Percentiles rank a stretch among this genome's conserved stretches.
Evolutionary conservation across 805 yeast genomes (phyloP).

Genomic region (Kodamaea nitidulidarum): DNA sequence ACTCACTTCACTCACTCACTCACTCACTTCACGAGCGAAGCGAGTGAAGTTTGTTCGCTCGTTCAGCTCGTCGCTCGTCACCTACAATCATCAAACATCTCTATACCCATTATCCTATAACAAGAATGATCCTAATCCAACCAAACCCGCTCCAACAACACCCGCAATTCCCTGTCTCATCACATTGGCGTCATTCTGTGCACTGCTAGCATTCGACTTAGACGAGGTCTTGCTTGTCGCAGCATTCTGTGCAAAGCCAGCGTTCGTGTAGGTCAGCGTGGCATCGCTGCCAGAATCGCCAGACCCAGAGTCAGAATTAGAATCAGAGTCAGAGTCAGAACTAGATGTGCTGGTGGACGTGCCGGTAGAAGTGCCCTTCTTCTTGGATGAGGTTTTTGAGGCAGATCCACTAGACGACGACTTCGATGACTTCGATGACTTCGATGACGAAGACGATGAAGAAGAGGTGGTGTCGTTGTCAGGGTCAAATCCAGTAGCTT

Average conservation of each 20-base stretch:
- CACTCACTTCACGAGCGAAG: too few species aligned
- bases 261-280: constrained; percentile 1
- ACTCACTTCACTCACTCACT: too few species aligned
- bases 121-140: constrained; percentile 20
- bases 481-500: constrained; percentile 65
- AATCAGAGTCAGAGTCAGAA: constrained; percentile 7
- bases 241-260: constrained; percentile 6
- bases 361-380: constrained; percentile 5
- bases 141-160: constrained; percentile 15
- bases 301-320: constrained; percentile 3
- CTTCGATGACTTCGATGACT: constrained; percentile 15
- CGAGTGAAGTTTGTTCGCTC: too few species aligned
- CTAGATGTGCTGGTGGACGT: constrained; percentile 7
- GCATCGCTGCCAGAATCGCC: neutral
- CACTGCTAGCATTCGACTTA: too few species aligned
- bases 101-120: too few species aligned
- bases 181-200: neutral
- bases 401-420: constrained; percentile 11
- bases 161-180: constrained; percentile 15
- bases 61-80: too few species aligned
- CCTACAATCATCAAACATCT: neutral
- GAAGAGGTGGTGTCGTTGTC: constrained; percentile 26
- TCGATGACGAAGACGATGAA: constrained; percentile 9
- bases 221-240: neutral
- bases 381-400: constrained; percentile 4